A percentile compares a stretch with the other conserved stretches of the same genome.
phyloP scores from a whole-genome alignment of 805 yeast species.

The Hanseniaspora thailandica region DNA sequence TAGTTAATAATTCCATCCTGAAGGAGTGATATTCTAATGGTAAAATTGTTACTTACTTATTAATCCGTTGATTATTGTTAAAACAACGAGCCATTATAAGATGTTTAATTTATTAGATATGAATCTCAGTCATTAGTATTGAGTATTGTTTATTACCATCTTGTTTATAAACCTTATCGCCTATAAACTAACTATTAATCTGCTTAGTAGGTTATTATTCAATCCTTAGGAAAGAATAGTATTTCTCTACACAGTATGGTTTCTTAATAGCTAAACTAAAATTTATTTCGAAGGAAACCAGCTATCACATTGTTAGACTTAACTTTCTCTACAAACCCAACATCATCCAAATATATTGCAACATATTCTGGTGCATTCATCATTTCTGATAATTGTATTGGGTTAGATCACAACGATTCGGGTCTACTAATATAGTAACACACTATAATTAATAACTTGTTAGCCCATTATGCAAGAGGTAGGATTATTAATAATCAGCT shows the following conservation, averaged over 20 bases:
- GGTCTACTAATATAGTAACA: not conserved
- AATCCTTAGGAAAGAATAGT: not conserved
- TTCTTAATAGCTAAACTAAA: not conserved
- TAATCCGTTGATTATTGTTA: conserved; percentile 1
- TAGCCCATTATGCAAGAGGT: conserved; percentile 8
- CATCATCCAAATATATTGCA: conserved; percentile 4
- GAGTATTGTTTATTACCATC: conserved; percentile 2
- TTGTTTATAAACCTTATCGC: conserved; percentile 3
- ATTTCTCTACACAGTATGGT: not conserved
- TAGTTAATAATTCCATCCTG: conserved; percentile 1
- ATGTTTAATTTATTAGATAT: not conserved
- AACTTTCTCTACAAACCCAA: conserved; percentile 1
- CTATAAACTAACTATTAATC: not conserved
- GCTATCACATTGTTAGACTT: conserved; percentile 1
- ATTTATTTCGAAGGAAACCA: conserved; percentile 2
- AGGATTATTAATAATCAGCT: not conserved
- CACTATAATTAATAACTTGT: not conserved
- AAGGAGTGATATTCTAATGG: not conserved
- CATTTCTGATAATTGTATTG: not conserved
- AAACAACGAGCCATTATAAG: not conserved
- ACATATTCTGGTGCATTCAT: conserved; percentile 3
- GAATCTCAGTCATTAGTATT: not conserved
- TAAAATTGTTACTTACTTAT: conserved; percentile 7
- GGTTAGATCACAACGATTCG: conserved; percentile 1
- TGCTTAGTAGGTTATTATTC: not conserved